Conservation (phyloP, 2,329 filamentous ascomycete species). For the Hyphodiscus sp. region DNA sequence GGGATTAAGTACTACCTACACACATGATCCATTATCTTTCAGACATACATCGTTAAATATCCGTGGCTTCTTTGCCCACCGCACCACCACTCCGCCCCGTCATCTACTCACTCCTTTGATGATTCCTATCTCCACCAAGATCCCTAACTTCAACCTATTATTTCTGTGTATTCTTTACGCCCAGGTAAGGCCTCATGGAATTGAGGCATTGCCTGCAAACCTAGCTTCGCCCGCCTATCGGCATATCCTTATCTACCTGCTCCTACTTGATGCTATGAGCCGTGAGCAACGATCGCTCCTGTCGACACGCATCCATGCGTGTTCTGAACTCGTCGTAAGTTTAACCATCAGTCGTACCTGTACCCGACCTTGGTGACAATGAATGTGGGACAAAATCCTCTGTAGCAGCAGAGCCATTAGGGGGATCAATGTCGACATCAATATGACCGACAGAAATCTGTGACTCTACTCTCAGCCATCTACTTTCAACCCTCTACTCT, state of each 20-base stretch:
- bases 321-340: constrained; percentile 3
- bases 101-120: background rate
- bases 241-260: background rate
- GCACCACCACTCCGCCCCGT: background rate
- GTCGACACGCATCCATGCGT: constrained; percentile 6
- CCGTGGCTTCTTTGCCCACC: background rate
- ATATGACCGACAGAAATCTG: background rate
- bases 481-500: no score
- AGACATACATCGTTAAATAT: background rate
- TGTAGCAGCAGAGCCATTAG: background rate
- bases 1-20: background rate
- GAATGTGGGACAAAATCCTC: background rate
- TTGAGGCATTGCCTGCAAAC: constrained; percentile 1
- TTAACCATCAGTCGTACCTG: background rate
- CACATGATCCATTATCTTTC: background rate
- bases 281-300: constrained; percentile 1
- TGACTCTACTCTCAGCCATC: background rate
- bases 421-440: background rate
- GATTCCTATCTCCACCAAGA: background rate
- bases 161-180: background rate
- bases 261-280: constrained; percentile 6
- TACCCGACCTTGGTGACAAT: background rate
- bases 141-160: background rate
- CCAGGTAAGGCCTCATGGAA: constrained; percentile 4
- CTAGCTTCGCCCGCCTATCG: background rate